Base-by-base conservation (phyloP, 2,329 filamentous ascomycete species). In the Clathrospora elynae region DNA sequence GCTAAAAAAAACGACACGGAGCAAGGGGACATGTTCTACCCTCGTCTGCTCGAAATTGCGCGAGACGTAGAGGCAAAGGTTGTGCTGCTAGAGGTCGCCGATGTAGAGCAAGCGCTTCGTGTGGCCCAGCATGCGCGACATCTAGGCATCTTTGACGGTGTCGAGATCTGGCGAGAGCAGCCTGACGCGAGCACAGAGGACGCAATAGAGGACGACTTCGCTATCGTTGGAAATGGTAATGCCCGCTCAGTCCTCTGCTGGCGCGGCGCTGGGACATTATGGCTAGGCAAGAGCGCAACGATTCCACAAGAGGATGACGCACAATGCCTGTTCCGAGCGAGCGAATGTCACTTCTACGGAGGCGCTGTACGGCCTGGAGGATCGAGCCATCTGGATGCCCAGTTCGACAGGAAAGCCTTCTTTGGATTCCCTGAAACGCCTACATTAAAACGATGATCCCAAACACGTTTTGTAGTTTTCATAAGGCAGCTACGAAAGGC, bases 81-180 rank as follows among this genome's bases (percentile, higher is more conserved):
- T 6, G 64, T 87, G 7, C 66, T 89, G 1, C 76, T 91, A 50
- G 89, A 95, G 67, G 79, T 92, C 17, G 87, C 84, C 0, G 87
- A 88, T 57, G 66, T 82, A 46, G 73, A 70, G 5, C 89, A 95
- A 69, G 88, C 87, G 0, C 40, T 68, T 4, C 75, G 88, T 9
- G 85, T 93, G 2, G 77, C 79, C 1, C 57, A 64, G 6, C 71
- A 82, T 61, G 79, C 45, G 8, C 46, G 39, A 9, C 51, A 55
- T 1, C 31, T 47, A 14, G 8, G 42, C 16, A 31, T 54, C 1
- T 75, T 64, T 61, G 65, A 71, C 2, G 61, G 64, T 2, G 66
- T 85, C 2, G 84, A 90, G 66, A 75, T 91, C 4, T 92, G 88
- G 88, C 73, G 85, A 41, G 88, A 92, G 63, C 80, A 77, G 8